These are phyloP conservation scores for Vaccinium macrocarpon DNA, from an alignment of 148 eudicot species.

Conservation along the genomic window DNA sequence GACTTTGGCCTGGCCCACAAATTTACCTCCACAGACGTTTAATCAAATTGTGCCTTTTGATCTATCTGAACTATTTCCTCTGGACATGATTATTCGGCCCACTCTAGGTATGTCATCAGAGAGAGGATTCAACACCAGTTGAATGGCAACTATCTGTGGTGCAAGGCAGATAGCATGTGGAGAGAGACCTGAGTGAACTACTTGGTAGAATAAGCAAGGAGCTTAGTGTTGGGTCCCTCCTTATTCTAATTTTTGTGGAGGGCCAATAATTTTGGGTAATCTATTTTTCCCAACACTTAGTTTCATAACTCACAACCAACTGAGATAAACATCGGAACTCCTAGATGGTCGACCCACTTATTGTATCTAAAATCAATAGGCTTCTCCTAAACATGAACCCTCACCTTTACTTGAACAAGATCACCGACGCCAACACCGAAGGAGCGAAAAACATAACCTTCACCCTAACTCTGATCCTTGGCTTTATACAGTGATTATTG, in stretches of 20 bases:
- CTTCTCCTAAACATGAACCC: conserved; percentile 45
- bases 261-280: too few relatives aligned
- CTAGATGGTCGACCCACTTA: conserved; percentile 86
- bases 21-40: too few relatives aligned
- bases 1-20: too few relatives aligned
- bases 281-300: too few relatives aligned
- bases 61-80: too few relatives aligned
- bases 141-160: conserved; percentile 75
- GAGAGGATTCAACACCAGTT: conserved; percentile 56
- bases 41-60: too few relatives aligned
- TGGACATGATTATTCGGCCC: too few relatives aligned
- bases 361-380: conserved; percentile 65
- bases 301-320: conserved; percentile 68
- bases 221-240: too few relatives aligned
- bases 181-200: conserved; percentile 65
- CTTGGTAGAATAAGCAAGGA: conserved; percentile 79
- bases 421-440: conserved; percentile 6
- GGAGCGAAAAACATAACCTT: neutral
- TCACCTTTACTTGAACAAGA: conserved; percentile 27
- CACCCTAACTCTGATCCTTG: neutral
- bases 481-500: neutral
- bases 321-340: conserved; percentile 95
- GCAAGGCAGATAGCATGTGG: conserved; percentile 95
- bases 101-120: conserved; percentile 16
- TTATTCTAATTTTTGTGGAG: too few relatives aligned